Evolutionary conservation across 208 protist species (phyloP).

Genomic region (Herpetomonas samuelpessoai): DNA sequence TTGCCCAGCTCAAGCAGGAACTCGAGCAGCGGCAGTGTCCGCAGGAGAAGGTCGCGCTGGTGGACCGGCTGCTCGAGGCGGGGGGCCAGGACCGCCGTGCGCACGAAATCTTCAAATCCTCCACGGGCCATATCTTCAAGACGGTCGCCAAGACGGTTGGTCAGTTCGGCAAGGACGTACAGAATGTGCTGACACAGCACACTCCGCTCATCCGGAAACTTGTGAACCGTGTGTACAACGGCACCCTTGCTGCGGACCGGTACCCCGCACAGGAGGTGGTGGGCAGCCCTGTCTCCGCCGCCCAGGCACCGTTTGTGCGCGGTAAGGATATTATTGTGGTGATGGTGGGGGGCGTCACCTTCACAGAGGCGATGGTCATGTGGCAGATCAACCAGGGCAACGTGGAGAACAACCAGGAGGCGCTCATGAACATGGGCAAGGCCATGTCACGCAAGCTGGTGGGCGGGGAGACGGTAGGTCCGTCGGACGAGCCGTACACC

Average conservation of each 20-base stretch:
- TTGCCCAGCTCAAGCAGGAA: constrained; percentile 58
- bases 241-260: constrained; percentile 59
- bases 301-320: constrained; percentile 47
- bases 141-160: constrained; percentile 72
- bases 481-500: constrained; percentile 58
- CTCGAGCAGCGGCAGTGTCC: constrained; percentile 59
- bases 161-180: constrained; percentile 86
- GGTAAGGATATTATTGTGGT: constrained; percentile 86
- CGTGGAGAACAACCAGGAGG: constrained; percentile 80
- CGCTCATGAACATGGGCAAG: constrained; percentile 76
- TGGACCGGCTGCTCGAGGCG: constrained; percentile 69
- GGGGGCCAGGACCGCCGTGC: constrained; percentile 61
- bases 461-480: constrained; percentile 12
- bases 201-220: constrained; percentile 89
- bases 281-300: constrained; percentile 48
- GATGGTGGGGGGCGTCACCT: constrained; percentile 80
- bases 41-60: constrained; percentile 54
- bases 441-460: constrained; percentile 48
- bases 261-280: constrained; percentile 68
- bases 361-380: constrained; percentile 73
- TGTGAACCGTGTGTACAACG: constrained; percentile 85
- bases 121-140: constrained; percentile 76
- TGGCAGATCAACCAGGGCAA: constrained; percentile 71
- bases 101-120: constrained; percentile 71
- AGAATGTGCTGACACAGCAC: constrained; percentile 98